Evolutionary conservation across 148 eudicot genomes (phyloP), one percentile per base, ranked within the genome.

Genomic region (Vaccinium corymbosum): DNA sequence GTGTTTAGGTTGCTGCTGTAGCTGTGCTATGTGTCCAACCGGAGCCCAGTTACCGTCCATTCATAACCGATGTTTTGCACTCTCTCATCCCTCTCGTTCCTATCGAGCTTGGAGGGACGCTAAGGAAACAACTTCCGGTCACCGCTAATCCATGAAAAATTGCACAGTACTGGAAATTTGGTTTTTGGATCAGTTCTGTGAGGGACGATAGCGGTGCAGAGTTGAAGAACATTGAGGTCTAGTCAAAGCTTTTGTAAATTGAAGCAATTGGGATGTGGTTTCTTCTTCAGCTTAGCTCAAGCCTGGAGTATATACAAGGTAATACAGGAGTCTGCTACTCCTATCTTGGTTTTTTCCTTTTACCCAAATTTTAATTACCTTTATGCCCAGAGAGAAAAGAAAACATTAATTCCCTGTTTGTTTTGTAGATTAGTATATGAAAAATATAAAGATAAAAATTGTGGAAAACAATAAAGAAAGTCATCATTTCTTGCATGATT

Each of bases 21-120:
- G 96, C 98, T 12, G 95, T 95, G 59, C 85, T 95, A 13, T 95
- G 98, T 70, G 95, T 95, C 27, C 98, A 95, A 82, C 94, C 98
- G 32, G 98, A 95, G 87, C 96, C 98, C 3, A 94, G 98, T 85
- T 95, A 95, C 73, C 93, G 98, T 17, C 98, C 98, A 1, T 89
- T 95, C 86, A 95, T 95, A 79, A 93, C 92, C 0, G 98, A 95
- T 51, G 97, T 95, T 85, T 85, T 95, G 85, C 98, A 94, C 88
- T 95, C 98, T 25, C 91, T 95, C 38, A 85, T 91, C 73, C 98
- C 98, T 78, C 94, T 95, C 6, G 94, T 95, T 16, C 98, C 98
- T 2, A 85, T 88, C 0, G 93, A 95, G 83, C 95, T 94, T 6
- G 98, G 98, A 71, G 98, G 98, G 25, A 89, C 98, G 83, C 83